Percentiles rank a stretch among this genome's conserved stretches.
Conservation (phyloP, 176 grass and related monocot species). For the Cocos nucifera region DNA sequence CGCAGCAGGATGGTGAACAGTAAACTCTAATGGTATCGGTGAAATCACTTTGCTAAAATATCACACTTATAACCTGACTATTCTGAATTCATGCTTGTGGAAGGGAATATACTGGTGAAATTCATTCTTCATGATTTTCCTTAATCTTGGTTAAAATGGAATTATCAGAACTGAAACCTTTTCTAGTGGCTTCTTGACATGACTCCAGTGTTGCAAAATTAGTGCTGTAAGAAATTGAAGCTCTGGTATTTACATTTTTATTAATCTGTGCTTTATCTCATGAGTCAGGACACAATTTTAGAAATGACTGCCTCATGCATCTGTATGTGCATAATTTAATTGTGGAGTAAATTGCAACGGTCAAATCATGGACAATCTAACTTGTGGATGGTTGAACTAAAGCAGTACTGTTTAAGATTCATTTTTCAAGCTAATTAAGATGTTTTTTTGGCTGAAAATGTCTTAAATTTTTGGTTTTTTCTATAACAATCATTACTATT, state of each 20-base stretch:
- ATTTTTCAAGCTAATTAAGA: no score
- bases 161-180: background rate
- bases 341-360: background rate
- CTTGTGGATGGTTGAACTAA: background rate
- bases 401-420: no score
- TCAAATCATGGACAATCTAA: background rate
- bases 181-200: background rate
- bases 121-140: slow-evolving; percentile 1
- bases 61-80: background rate
- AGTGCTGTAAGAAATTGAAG: background rate
- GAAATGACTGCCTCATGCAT: background rate
- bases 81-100: slow-evolving; percentile 2
- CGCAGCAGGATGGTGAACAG: slow-evolving; percentile 1
- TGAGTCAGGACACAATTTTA: background rate
- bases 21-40: background rate
- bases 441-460: no score
- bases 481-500: no score
- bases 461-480: no score
- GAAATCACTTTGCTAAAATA: background rate
- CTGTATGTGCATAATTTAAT: background rate
- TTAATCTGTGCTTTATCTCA: background rate
- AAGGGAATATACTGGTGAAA: background rate
- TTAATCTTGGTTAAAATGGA: slow-evolving; percentile 4
- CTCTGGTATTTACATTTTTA: background rate
- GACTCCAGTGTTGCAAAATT: no score